Evolutionary conservation across 306 rosid genomes (phyloP).

Genomic region (Castanea mollissima): DNA sequence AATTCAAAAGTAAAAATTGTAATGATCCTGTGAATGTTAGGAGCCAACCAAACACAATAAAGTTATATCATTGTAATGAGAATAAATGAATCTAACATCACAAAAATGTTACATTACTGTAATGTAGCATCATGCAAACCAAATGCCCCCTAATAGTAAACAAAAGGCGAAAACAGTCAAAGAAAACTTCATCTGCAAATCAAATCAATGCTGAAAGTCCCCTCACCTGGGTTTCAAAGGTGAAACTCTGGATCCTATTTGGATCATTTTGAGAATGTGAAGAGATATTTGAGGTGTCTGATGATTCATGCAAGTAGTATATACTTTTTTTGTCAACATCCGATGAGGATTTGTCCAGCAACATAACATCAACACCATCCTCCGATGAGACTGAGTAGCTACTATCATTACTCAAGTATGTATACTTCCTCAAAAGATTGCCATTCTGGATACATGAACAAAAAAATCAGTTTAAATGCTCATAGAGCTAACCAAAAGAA

Average conservation of each 20-base stretch:
- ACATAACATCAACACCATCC: constrained; percentile 71
- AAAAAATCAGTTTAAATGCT: constrained; percentile 5
- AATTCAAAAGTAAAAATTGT: too few species aligned
- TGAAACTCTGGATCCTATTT: constrained; percentile 66
- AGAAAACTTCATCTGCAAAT: background rate
- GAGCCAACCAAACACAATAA: too few species aligned
- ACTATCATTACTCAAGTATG: constrained; percentile 83
- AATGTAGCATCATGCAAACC: too few species aligned
- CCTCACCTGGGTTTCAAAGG: constrained; percentile 91
- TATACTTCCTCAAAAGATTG: constrained; percentile 72
- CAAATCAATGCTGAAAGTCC: constrained; percentile 7
- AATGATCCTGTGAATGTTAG: too few species aligned
- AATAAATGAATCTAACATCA: too few species aligned
- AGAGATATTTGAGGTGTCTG: constrained; percentile 32
- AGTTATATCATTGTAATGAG: too few species aligned
- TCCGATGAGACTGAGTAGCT: constrained; percentile 79
- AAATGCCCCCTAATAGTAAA: too few species aligned
- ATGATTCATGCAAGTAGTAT: constrained; percentile 38
- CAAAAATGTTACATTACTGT: too few species aligned
- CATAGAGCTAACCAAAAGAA: background rate
- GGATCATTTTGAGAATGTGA: constrained; percentile 42
- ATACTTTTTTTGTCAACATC: constrained; percentile 45
- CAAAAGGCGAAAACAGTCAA: background rate
- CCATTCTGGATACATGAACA: constrained; percentile 57
- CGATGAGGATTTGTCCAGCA: constrained; percentile 47